phyloP scores from a whole-genome alignment of 352 stramenopile species.

The Globisporangium canariense region DNA sequence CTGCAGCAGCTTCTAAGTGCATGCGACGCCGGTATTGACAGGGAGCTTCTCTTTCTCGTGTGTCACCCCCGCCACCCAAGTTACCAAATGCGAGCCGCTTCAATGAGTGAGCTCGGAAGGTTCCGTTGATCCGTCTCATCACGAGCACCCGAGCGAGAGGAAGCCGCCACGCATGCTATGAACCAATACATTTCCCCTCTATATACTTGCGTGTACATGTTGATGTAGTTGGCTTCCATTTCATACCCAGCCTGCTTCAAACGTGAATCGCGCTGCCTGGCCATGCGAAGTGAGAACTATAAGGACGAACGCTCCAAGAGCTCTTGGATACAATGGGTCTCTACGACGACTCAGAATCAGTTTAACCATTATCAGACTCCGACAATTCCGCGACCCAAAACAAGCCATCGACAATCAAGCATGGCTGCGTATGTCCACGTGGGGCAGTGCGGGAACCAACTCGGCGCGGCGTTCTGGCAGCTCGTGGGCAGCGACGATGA shows the following conservation, averaged over 20 bases:
- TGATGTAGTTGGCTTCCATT: too few relatives aligned
- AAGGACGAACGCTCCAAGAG: too few relatives aligned
- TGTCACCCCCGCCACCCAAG: neutral
- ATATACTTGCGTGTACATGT: neutral
- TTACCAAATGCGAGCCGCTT: neutral
- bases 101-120: neutral
- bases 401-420: neutral
- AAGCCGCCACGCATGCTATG: neutral
- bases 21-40: neutral
- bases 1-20: constrained; percentile 83
- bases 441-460: constrained; percentile 76
- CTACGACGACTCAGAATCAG: neutral
- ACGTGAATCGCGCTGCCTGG: too few relatives aligned
- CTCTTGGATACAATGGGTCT: too few relatives aligned
- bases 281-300: too few relatives aligned
- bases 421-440: constrained; percentile 73
- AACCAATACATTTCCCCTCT: neutral
- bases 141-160: neutral
- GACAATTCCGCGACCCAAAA: neutral
- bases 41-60: neutral
- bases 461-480: constrained; percentile 73
- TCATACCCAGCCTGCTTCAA: too few relatives aligned
- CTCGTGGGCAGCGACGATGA: constrained; percentile 20
- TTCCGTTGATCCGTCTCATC: neutral
- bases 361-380: neutral